A percentile compares a stretch with the other conserved stretches of the same genome.
These are phyloP conservation scores for Bullera alba DNA, from an alignment of 768 basidiomycete genomes.

Conservation along the genomic window DNA sequence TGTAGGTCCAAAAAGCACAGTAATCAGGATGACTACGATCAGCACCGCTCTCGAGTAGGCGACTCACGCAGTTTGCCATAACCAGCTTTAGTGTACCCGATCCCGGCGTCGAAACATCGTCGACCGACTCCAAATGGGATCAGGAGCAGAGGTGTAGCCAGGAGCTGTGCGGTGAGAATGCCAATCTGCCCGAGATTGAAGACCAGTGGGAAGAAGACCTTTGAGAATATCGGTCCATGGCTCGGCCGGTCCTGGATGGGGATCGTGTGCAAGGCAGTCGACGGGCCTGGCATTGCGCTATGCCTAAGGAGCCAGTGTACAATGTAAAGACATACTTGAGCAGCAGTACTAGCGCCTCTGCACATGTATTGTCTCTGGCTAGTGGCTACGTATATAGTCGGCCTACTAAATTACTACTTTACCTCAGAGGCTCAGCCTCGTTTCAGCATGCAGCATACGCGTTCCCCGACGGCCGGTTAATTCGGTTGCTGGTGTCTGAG, in stretches of 20 bases:
- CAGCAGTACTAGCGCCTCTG: no score
- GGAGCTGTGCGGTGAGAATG: conserved; percentile 66
- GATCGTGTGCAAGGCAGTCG: conserved; percentile 40
- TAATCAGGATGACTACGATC: conserved; percentile 32
- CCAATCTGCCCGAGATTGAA: conserved; percentile 61
- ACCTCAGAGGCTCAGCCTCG: no score
- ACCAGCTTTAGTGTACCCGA: conserved; percentile 73
- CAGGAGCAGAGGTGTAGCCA: conserved; percentile 62
- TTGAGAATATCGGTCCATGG: conserved; percentile 24
- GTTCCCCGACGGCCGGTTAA: no score
- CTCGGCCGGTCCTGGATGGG: conserved; percentile 43
- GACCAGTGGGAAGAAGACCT: conserved; percentile 40
- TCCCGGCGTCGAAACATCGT: conserved; percentile 60
- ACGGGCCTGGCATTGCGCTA: no score
- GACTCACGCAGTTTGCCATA: conserved; percentile 62
- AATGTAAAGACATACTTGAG: no score
- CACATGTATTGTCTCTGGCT: no score
- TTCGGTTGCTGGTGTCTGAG: no score
- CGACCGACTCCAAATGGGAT: conserved; percentile 55
- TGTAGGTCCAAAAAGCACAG: conserved; percentile 33
- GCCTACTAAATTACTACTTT: no score
- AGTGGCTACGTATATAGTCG: no score
- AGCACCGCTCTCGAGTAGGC: background rate
- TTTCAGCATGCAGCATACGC: no score
- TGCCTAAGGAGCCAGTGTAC: no score